Percentiles rank a stretch among this genome's conserved stretches.
These are phyloP conservation scores for Phytophthora colocasiae DNA, from an alignment of 352 stramenopile genomes.

Conservation along the genomic window DNA sequence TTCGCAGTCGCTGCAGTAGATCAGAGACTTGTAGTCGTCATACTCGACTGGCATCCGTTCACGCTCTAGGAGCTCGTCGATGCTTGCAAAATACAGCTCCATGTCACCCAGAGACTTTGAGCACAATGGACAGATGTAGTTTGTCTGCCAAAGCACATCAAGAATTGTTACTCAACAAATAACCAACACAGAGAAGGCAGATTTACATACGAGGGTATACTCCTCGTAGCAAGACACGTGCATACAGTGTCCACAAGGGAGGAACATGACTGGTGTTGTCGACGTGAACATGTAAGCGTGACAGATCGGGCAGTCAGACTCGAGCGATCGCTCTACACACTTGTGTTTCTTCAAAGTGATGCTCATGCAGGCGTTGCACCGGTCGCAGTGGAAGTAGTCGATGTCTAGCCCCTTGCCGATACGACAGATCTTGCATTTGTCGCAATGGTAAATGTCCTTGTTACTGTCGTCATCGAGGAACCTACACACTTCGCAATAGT, in stretches of 20 bases:
- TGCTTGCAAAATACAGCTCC: conserved; percentile 88
- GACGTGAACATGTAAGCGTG: conserved; percentile 96
- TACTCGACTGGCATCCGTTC: conserved; percentile 87
- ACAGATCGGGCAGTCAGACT: conserved; percentile 97
- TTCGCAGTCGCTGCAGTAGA: conserved; percentile 90
- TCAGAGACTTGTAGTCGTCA: conserved; percentile 71
- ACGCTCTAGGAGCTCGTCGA: conserved; percentile 81
- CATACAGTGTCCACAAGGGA: conserved; percentile 97
- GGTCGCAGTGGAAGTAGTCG: conserved; percentile 98
- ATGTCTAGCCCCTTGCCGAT: conserved; percentile 95
- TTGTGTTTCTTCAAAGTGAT: conserved; percentile 92
- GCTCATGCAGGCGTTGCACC: conserved; percentile 98
- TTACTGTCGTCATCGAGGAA: conserved; percentile 94
- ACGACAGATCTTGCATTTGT: conserved; percentile 98
- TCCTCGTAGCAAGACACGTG: conserved; percentile 95
- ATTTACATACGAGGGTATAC: conserved; percentile 83
- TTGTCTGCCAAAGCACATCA: conserved; percentile 52
- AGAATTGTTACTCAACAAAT: conserved; percentile 7
- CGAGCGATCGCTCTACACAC: conserved; percentile 94
- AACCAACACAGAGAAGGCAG: neutral
- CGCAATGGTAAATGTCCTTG: conserved; percentile 98
- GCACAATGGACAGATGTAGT: conserved; percentile 96
- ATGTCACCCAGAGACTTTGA: conserved; percentile 96
- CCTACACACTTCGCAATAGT: conserved; percentile 96
- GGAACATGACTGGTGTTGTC: conserved; percentile 94